Percentiles rank a stretch among this genome's conserved stretches.
phyloP scores from a whole-genome alignment of 2,329 filamentous ascomycete genomes.

The Beauveria australis region DNA sequence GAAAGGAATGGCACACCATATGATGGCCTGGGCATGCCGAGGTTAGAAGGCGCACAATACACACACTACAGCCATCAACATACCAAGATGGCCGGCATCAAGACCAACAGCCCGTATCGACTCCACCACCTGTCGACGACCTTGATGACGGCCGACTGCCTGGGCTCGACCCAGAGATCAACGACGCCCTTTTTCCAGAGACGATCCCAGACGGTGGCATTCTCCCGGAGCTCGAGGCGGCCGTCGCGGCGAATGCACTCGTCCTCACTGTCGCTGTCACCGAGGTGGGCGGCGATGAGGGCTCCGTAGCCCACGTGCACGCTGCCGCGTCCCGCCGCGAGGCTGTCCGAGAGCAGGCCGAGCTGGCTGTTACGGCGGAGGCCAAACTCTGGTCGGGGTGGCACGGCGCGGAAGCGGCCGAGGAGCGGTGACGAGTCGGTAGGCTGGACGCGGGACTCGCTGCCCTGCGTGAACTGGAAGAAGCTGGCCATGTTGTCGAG shows the following conservation, averaged over 20 bases:
- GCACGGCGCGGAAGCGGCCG: conserved; percentile 58
- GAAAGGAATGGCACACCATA: conserved; percentile 58
- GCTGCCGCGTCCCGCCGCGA: conserved; percentile 36
- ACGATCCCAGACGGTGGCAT: conserved; percentile 22
- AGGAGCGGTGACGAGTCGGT: conserved; percentile 52
- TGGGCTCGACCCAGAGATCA: conserved; percentile 54
- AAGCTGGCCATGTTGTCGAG: conserved; percentile 48
- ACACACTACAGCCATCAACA: conserved; percentile 18
- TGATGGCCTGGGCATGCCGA: conserved; percentile 39
- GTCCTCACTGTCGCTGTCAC: conserved; percentile 28
- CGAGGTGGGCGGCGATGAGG: conserved; percentile 36
- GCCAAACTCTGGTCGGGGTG: conserved; percentile 29
- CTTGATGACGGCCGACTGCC: conserved; percentile 47
- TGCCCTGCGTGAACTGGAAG: conserved; percentile 60
- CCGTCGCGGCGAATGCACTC: conserved; percentile 22
- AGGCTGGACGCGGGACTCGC: conserved; percentile 46
- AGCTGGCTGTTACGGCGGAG: conserved; percentile 26
- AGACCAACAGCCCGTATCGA: conserved; percentile 51
- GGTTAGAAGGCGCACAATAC: not conserved
- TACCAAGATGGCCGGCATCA: conserved; percentile 53
- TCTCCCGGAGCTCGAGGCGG: conserved; percentile 17
- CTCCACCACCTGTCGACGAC: conserved; percentile 57
- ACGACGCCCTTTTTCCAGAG: conserved; percentile 30
- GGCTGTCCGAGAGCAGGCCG: conserved; percentile 30
- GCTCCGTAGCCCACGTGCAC: conserved; percentile 51